These are phyloP conservation scores for Alternaria brassicicola DNA, from an alignment of 2,329 filamentous ascomycete genomes.

Conservation along the genomic window DNA sequence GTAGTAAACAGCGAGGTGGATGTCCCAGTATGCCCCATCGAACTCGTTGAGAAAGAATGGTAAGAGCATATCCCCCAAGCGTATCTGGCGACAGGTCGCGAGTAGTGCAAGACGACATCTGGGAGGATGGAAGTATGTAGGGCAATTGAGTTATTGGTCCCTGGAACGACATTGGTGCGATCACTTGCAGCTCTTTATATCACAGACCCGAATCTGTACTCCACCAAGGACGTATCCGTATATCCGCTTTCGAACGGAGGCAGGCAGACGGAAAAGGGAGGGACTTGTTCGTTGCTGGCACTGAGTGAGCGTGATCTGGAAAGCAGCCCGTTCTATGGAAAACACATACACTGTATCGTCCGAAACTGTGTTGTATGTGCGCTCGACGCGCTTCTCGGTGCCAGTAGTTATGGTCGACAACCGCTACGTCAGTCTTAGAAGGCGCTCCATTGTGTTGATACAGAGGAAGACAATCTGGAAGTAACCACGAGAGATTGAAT, in stretches of 20 bases:
- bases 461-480: background rate
- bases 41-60: background rate
- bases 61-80: background rate
- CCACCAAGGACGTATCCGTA: conserved; percentile 2
- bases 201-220: conserved; percentile 2
- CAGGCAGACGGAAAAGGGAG: conserved; percentile 2
- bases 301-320: background rate
- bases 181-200: background rate
- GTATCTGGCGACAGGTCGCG: background rate
- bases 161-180: conserved; percentile 1
- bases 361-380: background rate
- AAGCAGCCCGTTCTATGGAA: background rate
- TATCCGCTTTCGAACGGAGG: background rate
- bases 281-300: background rate
- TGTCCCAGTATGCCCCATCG: conserved; percentile 2
- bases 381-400: background rate
- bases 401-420: background rate
- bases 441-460: background rate
- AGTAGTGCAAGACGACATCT: background rate
- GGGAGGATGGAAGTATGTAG: conserved; percentile 6
- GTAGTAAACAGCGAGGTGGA: conserved; percentile 8
- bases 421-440: background rate
- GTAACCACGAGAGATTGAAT: background rate
- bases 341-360: background rate
- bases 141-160: background rate